Evolutionary conservation across 495 filamentous ascomycete species (phyloP).

Genomic region (Penicillium manginii): DNA sequence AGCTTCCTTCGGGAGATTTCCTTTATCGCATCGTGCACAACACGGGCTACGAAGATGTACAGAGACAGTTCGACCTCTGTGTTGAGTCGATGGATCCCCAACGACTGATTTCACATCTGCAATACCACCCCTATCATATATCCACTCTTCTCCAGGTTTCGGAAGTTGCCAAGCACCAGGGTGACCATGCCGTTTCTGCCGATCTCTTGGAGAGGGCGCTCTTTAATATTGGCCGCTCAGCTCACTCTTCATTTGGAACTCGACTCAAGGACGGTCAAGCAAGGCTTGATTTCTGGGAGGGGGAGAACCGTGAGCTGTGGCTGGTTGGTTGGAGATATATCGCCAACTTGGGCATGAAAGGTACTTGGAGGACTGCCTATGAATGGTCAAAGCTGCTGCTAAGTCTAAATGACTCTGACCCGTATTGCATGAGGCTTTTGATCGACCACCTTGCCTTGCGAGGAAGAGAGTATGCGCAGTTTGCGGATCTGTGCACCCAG

Average conservation of each 20-base stretch:
- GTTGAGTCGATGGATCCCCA: constrained; percentile 85
- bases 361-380: constrained; percentile 89
- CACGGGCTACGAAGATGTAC: constrained; percentile 72
- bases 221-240: constrained; percentile 87
- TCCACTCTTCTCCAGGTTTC: constrained; percentile 92
- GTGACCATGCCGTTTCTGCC: constrained; percentile 80
- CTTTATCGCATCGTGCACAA: constrained; percentile 77
- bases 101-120: constrained; percentile 64
- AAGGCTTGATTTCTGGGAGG: constrained; percentile 73
- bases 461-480: constrained; percentile 72
- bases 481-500: constrained; percentile 70
- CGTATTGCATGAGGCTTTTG: constrained; percentile 75
- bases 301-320: constrained; percentile 91
- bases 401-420: constrained; percentile 76
- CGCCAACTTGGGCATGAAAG: constrained; percentile 78
- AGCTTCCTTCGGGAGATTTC: constrained; percentile 48
- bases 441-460: constrained; percentile 85
- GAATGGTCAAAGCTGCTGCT: constrained; percentile 91
- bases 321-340: constrained; percentile 89
- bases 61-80: constrained; percentile 73
- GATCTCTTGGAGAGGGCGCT: constrained; percentile 91
- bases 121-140: constrained; percentile 85
- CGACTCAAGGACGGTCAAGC: constrained; percentile 79
- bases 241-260: constrained; percentile 75
- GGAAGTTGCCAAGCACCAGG: constrained; percentile 86